phyloP scores from a whole-genome alignment of 192 early-diverging fungal species.

The Entomortierella chlamydospora region DNA sequence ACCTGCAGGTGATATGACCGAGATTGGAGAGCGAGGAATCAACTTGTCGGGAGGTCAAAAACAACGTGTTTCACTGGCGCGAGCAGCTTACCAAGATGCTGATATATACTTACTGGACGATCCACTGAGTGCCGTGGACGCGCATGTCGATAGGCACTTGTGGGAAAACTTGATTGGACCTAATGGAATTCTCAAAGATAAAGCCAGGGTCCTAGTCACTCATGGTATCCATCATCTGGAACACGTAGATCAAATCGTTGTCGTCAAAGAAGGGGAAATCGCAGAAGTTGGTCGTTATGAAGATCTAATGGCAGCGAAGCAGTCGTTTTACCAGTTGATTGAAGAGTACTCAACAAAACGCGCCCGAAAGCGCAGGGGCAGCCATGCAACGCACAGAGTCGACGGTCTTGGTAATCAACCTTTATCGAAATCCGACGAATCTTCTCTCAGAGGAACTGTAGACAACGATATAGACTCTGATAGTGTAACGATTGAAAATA shows the following conservation, averaged over 20 bases:
- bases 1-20: conserved; percentile 88
- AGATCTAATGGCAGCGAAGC: conserved; percentile 65
- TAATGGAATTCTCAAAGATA: conserved; percentile 67
- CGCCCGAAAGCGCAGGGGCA: conserved; percentile 18
- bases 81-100: conserved; percentile 86
- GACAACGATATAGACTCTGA: conserved; percentile 17
- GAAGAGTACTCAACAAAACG: conserved; percentile 62
- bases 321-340: conserved; percentile 69
- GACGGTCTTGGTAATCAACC: neutral
- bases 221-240: conserved; percentile 83
- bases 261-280: conserved; percentile 75
- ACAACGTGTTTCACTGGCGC: conserved; percentile 69
- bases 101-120: conserved; percentile 86
- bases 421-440: neutral
- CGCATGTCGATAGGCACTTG: conserved; percentile 67
- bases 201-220: conserved; percentile 87
- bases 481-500: neutral
- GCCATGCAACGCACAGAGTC: conserved; percentile 1
- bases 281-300: conserved; percentile 69
- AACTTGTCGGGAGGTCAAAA: conserved; percentile 95
- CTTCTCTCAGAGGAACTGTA: neutral
- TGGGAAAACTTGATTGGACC: conserved; percentile 87
- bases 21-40: conserved; percentile 92
- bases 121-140: conserved; percentile 89
- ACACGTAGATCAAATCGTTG: conserved; percentile 73